Conservation (phyloP, 1,284 basidiomycete genomes). For the Irpex sp. region DNA sequence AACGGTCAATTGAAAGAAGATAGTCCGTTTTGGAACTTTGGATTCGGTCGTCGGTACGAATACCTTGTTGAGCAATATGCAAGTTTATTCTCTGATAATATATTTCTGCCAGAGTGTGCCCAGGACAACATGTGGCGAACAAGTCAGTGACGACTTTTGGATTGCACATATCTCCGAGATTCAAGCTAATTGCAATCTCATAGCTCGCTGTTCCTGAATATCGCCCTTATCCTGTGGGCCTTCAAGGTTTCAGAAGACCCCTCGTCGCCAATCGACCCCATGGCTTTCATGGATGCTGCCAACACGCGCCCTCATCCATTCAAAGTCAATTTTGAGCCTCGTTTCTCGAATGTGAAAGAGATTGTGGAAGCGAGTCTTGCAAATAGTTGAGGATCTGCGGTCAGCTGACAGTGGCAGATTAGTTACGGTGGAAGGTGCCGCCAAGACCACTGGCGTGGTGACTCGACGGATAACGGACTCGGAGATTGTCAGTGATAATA, state of each 20-base stretch:
- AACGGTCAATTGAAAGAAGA: constrained; percentile 46
- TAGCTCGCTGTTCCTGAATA: constrained; percentile 57
- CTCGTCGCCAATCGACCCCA: constrained; percentile 47
- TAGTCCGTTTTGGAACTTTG: constrained; percentile 49
- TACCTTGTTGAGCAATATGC: neutral
- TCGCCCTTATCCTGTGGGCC: constrained; percentile 57
- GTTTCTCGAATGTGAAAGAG: constrained; percentile 11
- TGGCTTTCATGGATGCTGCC: constrained; percentile 52
- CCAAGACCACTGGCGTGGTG: too few species aligned
- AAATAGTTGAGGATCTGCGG: neutral
- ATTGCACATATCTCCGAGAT: neutral
- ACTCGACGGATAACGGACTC: too few species aligned
- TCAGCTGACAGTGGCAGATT: too few species aligned
- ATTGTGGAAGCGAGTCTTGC: constrained; percentile 6
- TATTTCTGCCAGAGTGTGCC: constrained; percentile 42
- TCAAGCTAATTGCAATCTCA: neutral
- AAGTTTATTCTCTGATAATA: neutral
- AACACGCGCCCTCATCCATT: constrained; percentile 57
- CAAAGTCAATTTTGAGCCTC: constrained; percentile 38
- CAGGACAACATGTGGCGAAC: constrained; percentile 54
- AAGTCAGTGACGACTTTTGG: constrained; percentile 15
- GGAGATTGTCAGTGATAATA: too few species aligned
- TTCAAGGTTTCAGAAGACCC: constrained; percentile 50
- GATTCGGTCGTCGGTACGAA: constrained; percentile 54
- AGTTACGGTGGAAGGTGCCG: too few species aligned